Evolutionary conservation across 805 yeast genomes (phyloP).

Genomic region (Debaryomyces castellii): DNA sequence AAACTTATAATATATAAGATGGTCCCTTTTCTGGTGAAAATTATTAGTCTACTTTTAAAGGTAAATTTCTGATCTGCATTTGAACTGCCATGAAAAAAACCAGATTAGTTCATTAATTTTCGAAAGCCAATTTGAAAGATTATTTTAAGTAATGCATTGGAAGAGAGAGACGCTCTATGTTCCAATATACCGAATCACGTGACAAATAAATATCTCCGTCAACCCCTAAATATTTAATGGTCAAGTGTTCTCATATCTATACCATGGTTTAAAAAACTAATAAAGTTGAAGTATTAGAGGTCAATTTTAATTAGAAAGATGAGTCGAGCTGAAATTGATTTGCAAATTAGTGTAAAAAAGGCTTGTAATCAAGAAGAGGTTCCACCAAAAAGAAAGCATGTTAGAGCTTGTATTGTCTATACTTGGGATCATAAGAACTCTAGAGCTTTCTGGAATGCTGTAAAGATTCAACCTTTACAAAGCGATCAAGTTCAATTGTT

Average conservation of each 20-base stretch:
- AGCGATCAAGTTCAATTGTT: conserved; percentile 81
- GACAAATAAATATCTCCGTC: not conserved
- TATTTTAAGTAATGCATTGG: no score
- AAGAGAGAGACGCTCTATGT: no score
- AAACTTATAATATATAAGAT: no score
- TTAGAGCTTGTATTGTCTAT: conserved; percentile 89
- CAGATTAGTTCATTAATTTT: no score
- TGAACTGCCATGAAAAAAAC: no score
- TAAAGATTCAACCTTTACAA: conserved; percentile 77
- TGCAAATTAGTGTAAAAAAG: conserved; percentile 63
- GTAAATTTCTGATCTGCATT: no score
- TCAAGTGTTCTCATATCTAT: not conserved
- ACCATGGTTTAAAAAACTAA: not conserved
- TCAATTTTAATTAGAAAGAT: conserved; percentile 13
- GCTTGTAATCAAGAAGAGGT: conserved; percentile 85
- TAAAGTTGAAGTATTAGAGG: not conserved
- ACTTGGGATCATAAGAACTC: conserved; percentile 95
- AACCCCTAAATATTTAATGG: conserved; percentile 7
- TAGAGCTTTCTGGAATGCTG: conserved; percentile 78
- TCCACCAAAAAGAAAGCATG: conserved; percentile 96
- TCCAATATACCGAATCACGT: not conserved
- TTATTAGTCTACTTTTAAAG: no score
- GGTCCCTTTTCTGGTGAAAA: no score
- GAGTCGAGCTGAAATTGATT: conserved; percentile 48
- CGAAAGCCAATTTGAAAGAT: no score